phyloP scores from a whole-genome alignment of 352 stramenopile genomes.

The Globisporangium takayamanum region DNA sequence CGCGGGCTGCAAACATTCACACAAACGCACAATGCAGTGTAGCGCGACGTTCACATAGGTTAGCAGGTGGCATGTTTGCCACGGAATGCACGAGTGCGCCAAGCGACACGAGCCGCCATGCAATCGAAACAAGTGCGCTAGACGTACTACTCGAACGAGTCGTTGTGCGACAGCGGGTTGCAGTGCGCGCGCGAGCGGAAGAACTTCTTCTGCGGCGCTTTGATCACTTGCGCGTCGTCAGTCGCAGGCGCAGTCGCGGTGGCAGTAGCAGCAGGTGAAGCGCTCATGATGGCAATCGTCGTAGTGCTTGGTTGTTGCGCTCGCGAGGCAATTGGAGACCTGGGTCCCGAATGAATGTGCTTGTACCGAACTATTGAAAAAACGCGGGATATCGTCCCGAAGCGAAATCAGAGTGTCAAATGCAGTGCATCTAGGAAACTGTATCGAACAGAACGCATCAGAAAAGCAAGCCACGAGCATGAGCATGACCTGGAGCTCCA shows the following conservation, averaged over 20 bases:
- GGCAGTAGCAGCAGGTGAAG: neutral
- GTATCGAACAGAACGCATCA: neutral
- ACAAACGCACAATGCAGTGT: neutral
- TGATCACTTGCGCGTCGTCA: conserved; percentile 25
- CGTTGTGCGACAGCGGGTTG: conserved; percentile 96
- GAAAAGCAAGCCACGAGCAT: neutral
- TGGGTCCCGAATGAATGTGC: conserved; percentile 6
- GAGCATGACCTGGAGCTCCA: neutral
- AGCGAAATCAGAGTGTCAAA: neutral
- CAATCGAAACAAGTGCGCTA: neutral
- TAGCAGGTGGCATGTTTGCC: neutral
- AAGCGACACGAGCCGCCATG: neutral
- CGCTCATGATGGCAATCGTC: conserved; percentile 6
- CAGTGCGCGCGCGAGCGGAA: conserved; percentile 95
- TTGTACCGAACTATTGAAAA: neutral
- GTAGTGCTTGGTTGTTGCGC: neutral
- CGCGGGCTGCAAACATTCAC: conserved; percentile 41
- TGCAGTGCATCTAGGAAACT: neutral
- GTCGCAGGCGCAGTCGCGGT: conserved; percentile 7
- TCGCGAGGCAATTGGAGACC: conserved; percentile 2
- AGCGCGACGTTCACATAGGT: neutral
- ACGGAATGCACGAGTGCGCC: neutral
- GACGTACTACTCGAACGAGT: conserved; percentile 91
- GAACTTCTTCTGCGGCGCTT: conserved; percentile 93
- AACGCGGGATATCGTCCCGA: too few relatives aligned